These are phyloP conservation scores for Silene coronaria DNA, from an alignment of 179 eudicot genomes.

Conservation along the genomic window DNA sequence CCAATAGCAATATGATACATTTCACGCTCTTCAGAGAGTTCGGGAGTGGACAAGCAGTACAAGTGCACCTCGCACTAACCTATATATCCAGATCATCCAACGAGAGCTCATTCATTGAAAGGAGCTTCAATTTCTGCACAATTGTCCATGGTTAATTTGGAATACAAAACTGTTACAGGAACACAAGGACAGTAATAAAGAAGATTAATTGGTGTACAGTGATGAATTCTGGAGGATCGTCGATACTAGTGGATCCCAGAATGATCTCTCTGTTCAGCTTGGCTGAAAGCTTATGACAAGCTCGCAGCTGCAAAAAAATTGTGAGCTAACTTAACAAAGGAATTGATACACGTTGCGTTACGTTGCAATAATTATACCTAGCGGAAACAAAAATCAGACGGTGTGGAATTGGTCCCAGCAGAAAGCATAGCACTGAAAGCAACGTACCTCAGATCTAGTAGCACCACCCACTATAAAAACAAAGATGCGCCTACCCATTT, in stretches of 20 bases:
- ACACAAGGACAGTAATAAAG: too few species aligned
- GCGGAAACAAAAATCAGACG: neutral
- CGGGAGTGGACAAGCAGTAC: neutral
- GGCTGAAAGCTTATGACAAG: conserved; percentile 66
- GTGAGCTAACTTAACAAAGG: neutral
- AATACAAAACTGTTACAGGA: too few species aligned
- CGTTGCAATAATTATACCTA: neutral
- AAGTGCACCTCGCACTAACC: neutral
- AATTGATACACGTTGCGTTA: neutral
- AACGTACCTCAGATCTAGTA: conserved; percentile 74
- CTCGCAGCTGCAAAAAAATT: conserved; percentile 48
- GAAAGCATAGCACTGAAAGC: neutral
- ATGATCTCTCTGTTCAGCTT: conserved; percentile 70
- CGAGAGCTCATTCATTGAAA: conserved; percentile 55
- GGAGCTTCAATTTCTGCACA: conserved; percentile 71
- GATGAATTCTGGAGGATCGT: conserved; percentile 76
- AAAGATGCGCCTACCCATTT: conserved; percentile 72
- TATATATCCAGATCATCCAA: conserved; percentile 67
- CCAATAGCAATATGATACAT: neutral
- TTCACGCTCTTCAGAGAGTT: neutral
- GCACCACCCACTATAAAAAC: conserved; percentile 90
- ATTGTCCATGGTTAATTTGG: too few species aligned
- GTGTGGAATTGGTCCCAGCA: neutral
- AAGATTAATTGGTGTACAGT: conserved; percentile 36
- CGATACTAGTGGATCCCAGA: conserved; percentile 76